phyloP scores from a whole-genome alignment of 2,329 filamentous ascomycete genomes.

The Cordyceps cicadae region DNA sequence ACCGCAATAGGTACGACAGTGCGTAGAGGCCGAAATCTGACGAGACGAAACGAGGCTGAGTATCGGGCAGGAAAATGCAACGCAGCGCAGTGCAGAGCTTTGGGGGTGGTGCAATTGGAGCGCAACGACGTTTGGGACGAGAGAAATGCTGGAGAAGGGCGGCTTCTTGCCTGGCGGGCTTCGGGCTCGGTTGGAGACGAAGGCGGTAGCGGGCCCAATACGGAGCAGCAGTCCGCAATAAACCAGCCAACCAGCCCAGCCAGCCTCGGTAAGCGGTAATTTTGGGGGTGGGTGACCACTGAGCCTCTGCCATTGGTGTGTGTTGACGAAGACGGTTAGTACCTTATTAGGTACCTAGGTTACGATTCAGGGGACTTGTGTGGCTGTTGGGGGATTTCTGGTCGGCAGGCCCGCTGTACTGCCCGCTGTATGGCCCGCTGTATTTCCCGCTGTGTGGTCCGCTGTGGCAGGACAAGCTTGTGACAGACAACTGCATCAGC shows the following conservation, averaged over 20 bases:
- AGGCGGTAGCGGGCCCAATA: background rate
- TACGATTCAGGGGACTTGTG: background rate
- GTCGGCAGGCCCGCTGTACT: background rate
- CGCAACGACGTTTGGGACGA: background rate
- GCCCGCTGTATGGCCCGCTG: background rate
- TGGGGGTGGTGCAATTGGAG: background rate
- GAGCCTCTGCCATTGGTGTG: background rate
- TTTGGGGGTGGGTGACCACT: too few relatives aligned
- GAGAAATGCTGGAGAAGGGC: background rate
- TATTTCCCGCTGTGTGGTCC: background rate
- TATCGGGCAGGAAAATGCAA: background rate
- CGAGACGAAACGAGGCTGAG: background rate
- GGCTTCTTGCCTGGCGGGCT: background rate
- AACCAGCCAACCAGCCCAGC: background rate
- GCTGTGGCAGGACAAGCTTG: background rate
- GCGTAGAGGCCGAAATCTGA: background rate
- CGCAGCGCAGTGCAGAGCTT: background rate
- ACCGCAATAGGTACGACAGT: too few relatives aligned
- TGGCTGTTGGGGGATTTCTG: background rate
- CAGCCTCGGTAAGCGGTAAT: slow-evolving; percentile 6
- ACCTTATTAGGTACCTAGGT: too few relatives aligned
- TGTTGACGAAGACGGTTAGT: background rate
- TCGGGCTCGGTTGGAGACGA: slow-evolving; percentile 10
- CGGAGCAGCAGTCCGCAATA: background rate
- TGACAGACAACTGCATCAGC: background rate